Evolutionary conservation across 2,329 filamentous ascomycete genomes (phyloP), one percentile per base, ranked within the genome.

Genomic region (Penicillium aurantiogriseum): DNA sequence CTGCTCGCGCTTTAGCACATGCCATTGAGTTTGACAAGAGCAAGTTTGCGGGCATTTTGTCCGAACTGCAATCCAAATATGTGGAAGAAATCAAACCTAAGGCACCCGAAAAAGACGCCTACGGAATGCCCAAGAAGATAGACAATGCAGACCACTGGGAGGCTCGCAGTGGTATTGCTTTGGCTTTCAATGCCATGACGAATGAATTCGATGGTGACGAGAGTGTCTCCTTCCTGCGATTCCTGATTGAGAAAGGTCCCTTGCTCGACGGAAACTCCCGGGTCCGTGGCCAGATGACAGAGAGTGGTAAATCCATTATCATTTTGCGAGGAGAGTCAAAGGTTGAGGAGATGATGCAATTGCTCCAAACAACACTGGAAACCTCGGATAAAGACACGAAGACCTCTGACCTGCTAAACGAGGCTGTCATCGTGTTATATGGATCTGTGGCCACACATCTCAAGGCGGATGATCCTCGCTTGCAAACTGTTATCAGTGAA

Each of bases 351-450:
- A 79, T 99, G 54, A 99, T 99, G 92, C 85, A 88, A 68, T 87
- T 93, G 15, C 95, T 97, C 69, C 94, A 99, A 74, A 83, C 83
- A 25, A 92, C 91, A 0, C 81, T 99, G n/a, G 92, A 93, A 70
- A 87, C 86, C 3, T 89, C 92, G 3, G 91, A 94, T 72, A 90
- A 89, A 71, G 88, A 87, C 56, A 92, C 88, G 0, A 86, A 92
- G 64, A 85, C 88, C 53, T 88, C 90, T 19, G 95, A 99, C 74
- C 85, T 91, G 58, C 89, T 97, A 62, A 97, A 97, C 66, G 94
- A 99, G 76, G 94, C 95, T 19, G 92, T 99, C 51, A 92, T 99
- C 66, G 94, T 99, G 67, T 88, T 99, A 73, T 99, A 99, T 68
- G 94, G 94, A 71, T 93, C 95, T 51, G 79, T 99, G 38, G 94